Evolutionary conservation across 257 asterid genomes (phyloP), one percentile per base, ranked within the genome.

Genomic region (Buddleja alternifolia): DNA sequence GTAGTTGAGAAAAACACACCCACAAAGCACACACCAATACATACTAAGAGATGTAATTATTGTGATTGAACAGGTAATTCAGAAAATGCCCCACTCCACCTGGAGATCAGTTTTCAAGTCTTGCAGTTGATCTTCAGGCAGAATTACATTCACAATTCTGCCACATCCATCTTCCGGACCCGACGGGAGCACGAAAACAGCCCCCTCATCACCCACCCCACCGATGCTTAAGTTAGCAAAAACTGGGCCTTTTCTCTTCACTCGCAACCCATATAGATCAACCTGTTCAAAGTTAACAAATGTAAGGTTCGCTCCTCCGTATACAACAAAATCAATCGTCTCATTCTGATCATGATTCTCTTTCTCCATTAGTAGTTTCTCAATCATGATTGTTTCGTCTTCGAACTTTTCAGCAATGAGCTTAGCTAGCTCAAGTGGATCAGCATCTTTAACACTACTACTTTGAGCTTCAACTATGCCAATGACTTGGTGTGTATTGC

Each of bases 181-280:
- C 0, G 75, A 79, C 4, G 80, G 73, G 32, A 77, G 80, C 71
- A 86, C 97, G 75, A 88, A 60, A 44, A 88, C 79, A 2, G 74
- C 85, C 40, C 96, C 95, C 39, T 69, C 82, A 19, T 88, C 95
- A 0, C 96, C 95, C 23, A 83, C 86, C 21, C 95, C 97, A 19
- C 63, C 70, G 10, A 88, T 45, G 64, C 79, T 73, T 48, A 73
- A 29, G 34, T 70, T 68, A 1, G 85, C 93, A 17, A 52, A 78
- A 36, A 74, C 37, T 57, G 96, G 88, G n/a, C 66, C 56, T 0
- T 39, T 41, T 21, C 88, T 88, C 10, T 69, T 73, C 41, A 90
- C 14, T 64, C 72, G 69, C 62, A 88, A 46, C 70, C 71, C 90
- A 48, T 84, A 75, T 6, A 90, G 29, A n/a, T 74, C 60, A 72